Evolutionary conservation across 2,329 filamentous ascomycete species (phyloP), one percentile per base, ranked within the genome.

Genomic region (Penicillium sp.): DNA sequence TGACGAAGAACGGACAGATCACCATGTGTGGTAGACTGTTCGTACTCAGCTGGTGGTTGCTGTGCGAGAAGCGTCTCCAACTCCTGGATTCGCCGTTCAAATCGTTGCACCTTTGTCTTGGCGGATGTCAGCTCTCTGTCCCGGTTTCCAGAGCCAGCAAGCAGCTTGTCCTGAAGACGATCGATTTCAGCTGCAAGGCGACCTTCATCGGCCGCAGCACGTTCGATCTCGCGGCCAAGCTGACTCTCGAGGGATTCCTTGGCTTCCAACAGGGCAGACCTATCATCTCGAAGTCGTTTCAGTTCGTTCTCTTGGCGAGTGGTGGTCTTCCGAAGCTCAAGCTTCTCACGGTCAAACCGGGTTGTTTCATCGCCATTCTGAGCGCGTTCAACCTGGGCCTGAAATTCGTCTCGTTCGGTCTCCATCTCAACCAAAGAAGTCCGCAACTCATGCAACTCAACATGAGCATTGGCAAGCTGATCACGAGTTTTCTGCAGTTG

Each of bases 241-340:
- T 87, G 83, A 59, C 78, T 79, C 67, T 90, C 87, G 3, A 89
- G 73, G 1, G 79, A 75, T 40, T 82, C 76, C 29, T 83, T 84
- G 57, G 86, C 81, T 54, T 85, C 81, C 12, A 77, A 56, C 35
- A 89, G 73, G 1, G 77, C 69, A 53, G 78, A 79, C 63, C 85
- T 87, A 67, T 90, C 87, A 8, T 88, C 85, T 49, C 79, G 83
- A 15, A 89, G 75, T 12, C 85, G 80, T 41, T 85, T 83, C 15
- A 89, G 77, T 64, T 90, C 88, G 57, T 78, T 81, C 59, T 90
- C 88, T 18, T 89, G 79, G 65, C 85, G 87, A 58, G 85, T 75
- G 67, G 87, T 88, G n/a, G 83, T 75, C 26, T 85, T 85, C 18
- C 86, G 84, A 23, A 90, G 76, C 51, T 90, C 86, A 44, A 88